Base-by-base conservation (phyloP, 2,329 filamentous ascomycete genomes). In the Paraconiothyrium brasiliense region DNA sequence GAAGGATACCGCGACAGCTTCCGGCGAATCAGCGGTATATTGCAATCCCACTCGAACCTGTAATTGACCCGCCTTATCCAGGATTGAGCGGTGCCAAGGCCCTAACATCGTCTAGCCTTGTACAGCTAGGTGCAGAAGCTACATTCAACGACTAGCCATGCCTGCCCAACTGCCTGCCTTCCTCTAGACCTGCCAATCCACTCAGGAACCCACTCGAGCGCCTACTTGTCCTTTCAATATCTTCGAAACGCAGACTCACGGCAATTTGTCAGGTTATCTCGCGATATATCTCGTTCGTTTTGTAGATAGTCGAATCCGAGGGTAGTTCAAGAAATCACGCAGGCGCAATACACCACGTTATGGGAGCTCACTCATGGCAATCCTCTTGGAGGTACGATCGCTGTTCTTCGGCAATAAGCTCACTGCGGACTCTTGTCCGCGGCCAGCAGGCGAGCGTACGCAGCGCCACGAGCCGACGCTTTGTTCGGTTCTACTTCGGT, bases 401-500 rank as follows among this genome's bases (percentile, higher is more conserved):
- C 34, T 61, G 48, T 55, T 57, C 46, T 58, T 37, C 57, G 27
- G 47, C 37, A 54, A 22, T 46, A 22, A 44, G 32, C 20, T 34
- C 16, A 39, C 47, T 41, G n/a, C 51, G 34, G 49, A 43, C 43
- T 22, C 35, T 10, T 5, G 37, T 59, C 56, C 59, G 64, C 49
- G 41, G 51, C 39, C 39, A 32, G 20, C 4, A 20, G 61, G 58
- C 63, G 56, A 49, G 34, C 3, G 52, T 3, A 59, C 50, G 61
- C 50, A 30, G 47, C 22, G 34, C 43, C 48, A 54, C 51, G 37
- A 41, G 41, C 51, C 35, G 51, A 54, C 24, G 51, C 16, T 10
- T 54, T 13, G 11, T 27, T 66, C 64, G 64, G 64, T 54, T 48
- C 52, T 61, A 66, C 46, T 56, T 64, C 64, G 61, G 64, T 57